These are phyloP conservation scores for Gossypium laxum DNA, from an alignment of 441 rosid species.

Conservation along the genomic window DNA sequence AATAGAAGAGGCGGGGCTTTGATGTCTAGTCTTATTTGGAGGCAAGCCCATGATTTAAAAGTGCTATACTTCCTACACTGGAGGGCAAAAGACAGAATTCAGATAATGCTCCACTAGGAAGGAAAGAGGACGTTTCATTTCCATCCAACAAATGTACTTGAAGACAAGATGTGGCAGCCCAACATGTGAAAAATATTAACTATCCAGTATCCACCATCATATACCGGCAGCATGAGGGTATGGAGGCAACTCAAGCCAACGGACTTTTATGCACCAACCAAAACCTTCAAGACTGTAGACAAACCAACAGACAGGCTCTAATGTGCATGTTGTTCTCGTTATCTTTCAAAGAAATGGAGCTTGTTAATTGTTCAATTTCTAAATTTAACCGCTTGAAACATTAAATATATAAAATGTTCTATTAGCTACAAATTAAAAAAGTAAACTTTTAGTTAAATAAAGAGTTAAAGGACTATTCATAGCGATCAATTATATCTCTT, in stretches of 20 bases:
- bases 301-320: background rate
- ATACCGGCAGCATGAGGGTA: background rate
- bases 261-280: too few relatives aligned
- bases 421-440: too few relatives aligned
- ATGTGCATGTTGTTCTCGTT: too few relatives aligned
- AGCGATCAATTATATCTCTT: too few relatives aligned
- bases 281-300: background rate
- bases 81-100: background rate
- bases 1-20: background rate
- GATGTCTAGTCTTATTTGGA: background rate
- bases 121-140: background rate
- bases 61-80: background rate
- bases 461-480: too few relatives aligned
- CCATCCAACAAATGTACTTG: background rate
- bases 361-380: too few relatives aligned
- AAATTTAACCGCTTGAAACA: too few relatives aligned
- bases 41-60: background rate
- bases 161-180: background rate
- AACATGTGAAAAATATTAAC: background rate
- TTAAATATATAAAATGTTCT: too few relatives aligned
- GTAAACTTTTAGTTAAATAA: too few relatives aligned
- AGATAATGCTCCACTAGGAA: background rate
- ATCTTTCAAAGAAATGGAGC: too few relatives aligned
- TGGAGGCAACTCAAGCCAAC: background rate
- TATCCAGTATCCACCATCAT: background rate